Percentiles rank a stretch among this genome's conserved stretches.
Conservation (phyloP, 2,329 filamentous ascomycete species). For the Pseudogymnoascus sp. region DNA sequence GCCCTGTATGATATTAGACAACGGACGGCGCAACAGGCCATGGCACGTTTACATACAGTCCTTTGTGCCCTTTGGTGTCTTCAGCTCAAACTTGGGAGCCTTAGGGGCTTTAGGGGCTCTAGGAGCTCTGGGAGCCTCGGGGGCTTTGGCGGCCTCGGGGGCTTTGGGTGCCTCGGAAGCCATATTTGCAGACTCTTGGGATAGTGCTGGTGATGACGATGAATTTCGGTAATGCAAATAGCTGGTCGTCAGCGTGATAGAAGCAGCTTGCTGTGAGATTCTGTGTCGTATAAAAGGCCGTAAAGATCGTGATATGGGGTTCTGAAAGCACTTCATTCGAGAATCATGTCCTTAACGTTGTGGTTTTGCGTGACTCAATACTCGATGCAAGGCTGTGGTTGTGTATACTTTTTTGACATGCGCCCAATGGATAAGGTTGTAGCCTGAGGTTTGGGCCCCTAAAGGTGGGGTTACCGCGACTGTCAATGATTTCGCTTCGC, state of each 20-base stretch:
- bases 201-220: neutral
- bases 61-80: slow-evolving; percentile 85
- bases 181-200: neutral
- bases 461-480: slow-evolving; percentile 7
- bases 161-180: slow-evolving; percentile 5
- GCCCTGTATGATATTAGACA: slow-evolving; percentile 38
- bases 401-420: neutral
- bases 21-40: neutral
- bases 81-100: slow-evolving; percentile 56
- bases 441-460: slow-evolving; percentile 8
- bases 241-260: neutral
- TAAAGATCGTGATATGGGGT: slow-evolving; percentile 6
- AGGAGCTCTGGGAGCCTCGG: neutral
- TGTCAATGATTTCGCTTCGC: slow-evolving; percentile 8
- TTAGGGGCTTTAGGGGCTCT: slow-evolving; percentile 28
- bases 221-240: neutral
- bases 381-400: neutral
- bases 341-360: neutral
- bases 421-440: slow-evolving; percentile 6
- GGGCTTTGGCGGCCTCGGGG: neutral
- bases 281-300: slow-evolving; percentile 7
- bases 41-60: slow-evolving; percentile 50
- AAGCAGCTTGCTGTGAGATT: neutral
- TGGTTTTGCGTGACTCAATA: neutral
- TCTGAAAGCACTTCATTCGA: slow-evolving; percentile 4